Percentiles rank a stretch among this genome's conserved stretches.
phyloP scores from a whole-genome alignment of 2,329 filamentous ascomycete species.

The Pseudogymnoascus sp. region DNA sequence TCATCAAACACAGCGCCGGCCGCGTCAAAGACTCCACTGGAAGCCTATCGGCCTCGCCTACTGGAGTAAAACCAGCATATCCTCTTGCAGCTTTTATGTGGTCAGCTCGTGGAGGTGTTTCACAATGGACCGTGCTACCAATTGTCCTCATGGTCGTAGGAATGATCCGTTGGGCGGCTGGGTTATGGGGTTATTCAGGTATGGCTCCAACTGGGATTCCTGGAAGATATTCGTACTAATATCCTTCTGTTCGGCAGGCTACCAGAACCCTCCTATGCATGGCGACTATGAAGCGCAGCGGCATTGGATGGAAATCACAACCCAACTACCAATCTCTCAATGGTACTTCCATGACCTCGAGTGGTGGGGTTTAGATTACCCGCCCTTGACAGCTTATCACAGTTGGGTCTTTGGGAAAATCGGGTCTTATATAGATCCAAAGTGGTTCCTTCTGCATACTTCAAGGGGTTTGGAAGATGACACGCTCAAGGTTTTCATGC shows the following conservation, averaged over 20 bases:
- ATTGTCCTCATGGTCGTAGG: constrained; percentile 83
- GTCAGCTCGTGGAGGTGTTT: constrained; percentile 69
- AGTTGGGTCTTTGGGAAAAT: constrained; percentile 90
- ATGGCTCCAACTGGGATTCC: constrained; percentile 19
- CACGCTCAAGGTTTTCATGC: constrained; percentile 87
- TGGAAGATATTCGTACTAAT: neutral
- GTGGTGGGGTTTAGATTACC: constrained; percentile 98
- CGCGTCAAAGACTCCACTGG: constrained; percentile 6
- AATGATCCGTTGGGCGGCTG: constrained; percentile 85
- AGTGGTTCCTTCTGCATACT: constrained; percentile 78
- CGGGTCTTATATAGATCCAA: constrained; percentile 66
- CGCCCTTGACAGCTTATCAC: constrained; percentile 94
- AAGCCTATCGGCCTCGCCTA: constrained; percentile 10
- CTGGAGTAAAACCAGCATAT: constrained; percentile 57
- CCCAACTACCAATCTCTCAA: constrained; percentile 76
- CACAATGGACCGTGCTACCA: constrained; percentile 87
- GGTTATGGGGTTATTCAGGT: constrained; percentile 94
- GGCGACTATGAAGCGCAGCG: constrained; percentile 97
- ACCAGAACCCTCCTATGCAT: constrained; percentile 75
- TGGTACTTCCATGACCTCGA: constrained; percentile 97
- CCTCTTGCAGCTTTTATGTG: constrained; percentile 90
- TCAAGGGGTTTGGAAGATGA: constrained; percentile 77
- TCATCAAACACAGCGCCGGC: constrained; percentile 21
- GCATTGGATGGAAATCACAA: constrained; percentile 98
- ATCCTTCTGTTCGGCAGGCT: constrained; percentile 43